Evolutionary conservation across 176 grass and related monocot species (phyloP).

Genomic region (Areca catechu): DNA sequence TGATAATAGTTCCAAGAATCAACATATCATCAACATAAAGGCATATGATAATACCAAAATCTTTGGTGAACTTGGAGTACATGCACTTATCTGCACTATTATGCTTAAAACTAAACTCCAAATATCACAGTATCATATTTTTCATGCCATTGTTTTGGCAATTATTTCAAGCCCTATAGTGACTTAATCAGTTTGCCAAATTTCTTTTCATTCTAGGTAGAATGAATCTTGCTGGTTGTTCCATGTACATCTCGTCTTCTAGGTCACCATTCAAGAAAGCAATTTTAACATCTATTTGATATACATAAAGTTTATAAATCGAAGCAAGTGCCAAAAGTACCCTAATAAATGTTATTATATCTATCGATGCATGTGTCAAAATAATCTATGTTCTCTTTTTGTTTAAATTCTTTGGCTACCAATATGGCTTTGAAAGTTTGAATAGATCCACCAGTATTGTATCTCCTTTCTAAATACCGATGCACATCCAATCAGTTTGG

Average conservation of each 20-base stretch:
- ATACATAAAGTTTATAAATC: not conserved
- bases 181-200: not conserved
- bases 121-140: not conserved
- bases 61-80: not conserved
- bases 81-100: not conserved
- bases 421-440: not conserved
- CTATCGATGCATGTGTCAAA: not conserved
- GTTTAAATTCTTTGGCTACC: not conserved
- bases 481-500: not conserved
- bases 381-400: not conserved
- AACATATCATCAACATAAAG: not conserved
- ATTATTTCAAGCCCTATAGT: not conserved
- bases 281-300: not conserved
- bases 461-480: not conserved
- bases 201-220: not conserved
- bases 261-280: too few relatives aligned
- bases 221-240: too few relatives aligned
- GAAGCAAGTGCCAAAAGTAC: not conserved
- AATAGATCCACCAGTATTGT: not conserved
- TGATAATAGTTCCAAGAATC: too few relatives aligned
- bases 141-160: not conserved
- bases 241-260: too few relatives aligned
- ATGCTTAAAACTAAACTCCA: not conserved
- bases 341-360: not conserved
- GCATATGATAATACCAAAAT: not conserved